Percentiles rank a stretch among this genome's conserved stretches.
These are phyloP conservation scores for Monilinia aucupariae DNA, from an alignment of 2,329 filamentous ascomycete species.

Conservation along the genomic window DNA sequence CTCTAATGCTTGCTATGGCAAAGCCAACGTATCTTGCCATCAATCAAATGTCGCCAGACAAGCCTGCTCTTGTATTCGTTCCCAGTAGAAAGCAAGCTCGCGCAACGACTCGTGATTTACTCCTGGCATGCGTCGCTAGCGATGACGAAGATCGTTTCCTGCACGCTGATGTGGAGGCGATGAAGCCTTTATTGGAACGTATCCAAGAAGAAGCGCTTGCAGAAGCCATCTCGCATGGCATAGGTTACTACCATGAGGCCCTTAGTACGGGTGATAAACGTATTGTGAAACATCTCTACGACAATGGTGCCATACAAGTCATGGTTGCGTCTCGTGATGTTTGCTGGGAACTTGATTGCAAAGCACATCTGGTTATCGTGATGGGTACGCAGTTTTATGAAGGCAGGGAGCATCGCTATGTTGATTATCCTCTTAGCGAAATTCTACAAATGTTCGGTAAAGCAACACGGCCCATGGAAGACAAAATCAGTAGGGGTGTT, in stretches of 20 bases:
- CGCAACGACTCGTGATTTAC: slow-evolving; percentile 76
- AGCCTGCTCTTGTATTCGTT: slow-evolving; percentile 87
- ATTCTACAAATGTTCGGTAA: slow-evolving; percentile 98
- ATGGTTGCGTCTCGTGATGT: slow-evolving; percentile 77
- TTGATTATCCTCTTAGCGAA: slow-evolving; percentile 92
- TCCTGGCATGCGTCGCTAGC: slow-evolving; percentile 81
- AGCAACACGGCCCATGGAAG: slow-evolving; percentile 70
- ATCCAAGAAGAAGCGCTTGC: slow-evolving; percentile 83
- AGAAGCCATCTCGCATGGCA: slow-evolving; percentile 85
- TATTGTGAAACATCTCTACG: slow-evolving; percentile 88
- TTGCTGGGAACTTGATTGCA: slow-evolving; percentile 89
- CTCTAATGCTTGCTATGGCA: slow-evolving; percentile 97
- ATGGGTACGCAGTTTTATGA: slow-evolving; percentile 99
- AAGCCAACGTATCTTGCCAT: slow-evolving; percentile 89
- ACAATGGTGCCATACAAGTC: slow-evolving; percentile 65
- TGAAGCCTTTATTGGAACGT: slow-evolving; percentile 73
- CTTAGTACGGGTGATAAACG: slow-evolving; percentile 82
- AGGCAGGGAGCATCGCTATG: slow-evolving; percentile 90
- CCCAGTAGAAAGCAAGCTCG: slow-evolving; percentile 91
- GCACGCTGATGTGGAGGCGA: slow-evolving; percentile 74
- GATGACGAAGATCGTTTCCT: slow-evolving; percentile 93
- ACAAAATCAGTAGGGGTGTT: slow-evolving; percentile 82
- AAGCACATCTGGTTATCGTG: slow-evolving; percentile 84
- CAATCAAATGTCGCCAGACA: slow-evolving; percentile 78
- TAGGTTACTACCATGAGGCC: slow-evolving; percentile 96